These are phyloP conservation scores for Chaetoscypha palmicola DNA, from an alignment of 2,329 filamentous ascomycete species.

Conservation along the genomic window DNA sequence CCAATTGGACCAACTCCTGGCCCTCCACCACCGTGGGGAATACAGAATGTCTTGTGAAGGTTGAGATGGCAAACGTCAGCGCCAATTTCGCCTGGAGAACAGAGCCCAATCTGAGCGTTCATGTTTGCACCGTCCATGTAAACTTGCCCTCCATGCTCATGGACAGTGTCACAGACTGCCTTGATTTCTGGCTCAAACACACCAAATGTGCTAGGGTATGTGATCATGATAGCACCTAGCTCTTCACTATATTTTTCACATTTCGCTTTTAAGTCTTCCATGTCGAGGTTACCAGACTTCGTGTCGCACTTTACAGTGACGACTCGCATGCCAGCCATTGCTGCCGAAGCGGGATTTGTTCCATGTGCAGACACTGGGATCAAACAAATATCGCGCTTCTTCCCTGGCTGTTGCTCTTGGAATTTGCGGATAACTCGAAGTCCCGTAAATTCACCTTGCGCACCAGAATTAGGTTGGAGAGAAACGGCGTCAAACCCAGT, in stretches of 20 bases:
- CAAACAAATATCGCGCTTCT: conserved; percentile 82
- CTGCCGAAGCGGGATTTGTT: conserved; percentile 89
- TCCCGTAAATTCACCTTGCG: conserved; percentile 90
- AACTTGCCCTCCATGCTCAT: conserved; percentile 82
- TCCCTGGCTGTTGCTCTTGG: conserved; percentile 59
- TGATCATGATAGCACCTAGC: conserved; percentile 91
- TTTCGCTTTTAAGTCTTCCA: conserved; percentile 78
- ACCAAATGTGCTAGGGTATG: conserved; percentile 90
- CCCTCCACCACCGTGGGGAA: conserved; percentile 90
- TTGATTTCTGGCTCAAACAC: conserved; percentile 90
- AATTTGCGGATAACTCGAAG: conserved; percentile 83
- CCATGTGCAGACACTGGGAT: conserved; percentile 94
- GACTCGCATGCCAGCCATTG: conserved; percentile 93
- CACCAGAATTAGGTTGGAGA: conserved; percentile 90
- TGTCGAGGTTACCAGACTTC: conserved; percentile 81
- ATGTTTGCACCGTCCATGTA: conserved; percentile 99
- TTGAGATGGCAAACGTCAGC: conserved; percentile 97
- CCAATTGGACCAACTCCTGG: conserved; percentile 92
- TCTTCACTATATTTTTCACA: conserved; percentile 81
- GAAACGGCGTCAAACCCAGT: conserved; percentile 88
- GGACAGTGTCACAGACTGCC: conserved; percentile 77
- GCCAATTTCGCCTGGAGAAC: conserved; percentile 89
- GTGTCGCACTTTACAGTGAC: conserved; percentile 86
- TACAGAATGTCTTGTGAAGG: conserved; percentile 98
- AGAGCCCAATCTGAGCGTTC: conserved; percentile 95